Conservation (phyloP, 192 early-diverging fungal species). For the Spizellomyces punctatus region DNA sequence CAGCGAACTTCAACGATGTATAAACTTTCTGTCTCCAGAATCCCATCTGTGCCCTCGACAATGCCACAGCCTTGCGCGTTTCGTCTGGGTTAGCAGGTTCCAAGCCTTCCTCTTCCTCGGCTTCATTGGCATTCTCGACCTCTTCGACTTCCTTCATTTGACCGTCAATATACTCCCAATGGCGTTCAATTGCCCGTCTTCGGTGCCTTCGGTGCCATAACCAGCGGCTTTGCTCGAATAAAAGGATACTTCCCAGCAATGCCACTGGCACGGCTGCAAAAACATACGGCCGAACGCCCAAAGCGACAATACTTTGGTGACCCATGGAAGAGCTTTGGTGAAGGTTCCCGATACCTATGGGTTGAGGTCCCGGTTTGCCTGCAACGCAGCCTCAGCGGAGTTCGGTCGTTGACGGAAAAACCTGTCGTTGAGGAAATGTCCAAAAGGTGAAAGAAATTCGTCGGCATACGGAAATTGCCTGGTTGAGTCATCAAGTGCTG, state of each 20-base stretch:
- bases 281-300: neutral
- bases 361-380: neutral
- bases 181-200: slow-evolving; percentile 18
- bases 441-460: too few relatives aligned
- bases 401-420: too few relatives aligned
- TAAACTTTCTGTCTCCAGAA: slow-evolving; percentile 35
- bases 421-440: too few relatives aligned
- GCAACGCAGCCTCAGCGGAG: too few relatives aligned
- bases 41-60: neutral
- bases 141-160: slow-evolving; percentile 17
- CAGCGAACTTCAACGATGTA: slow-evolving; percentile 39
- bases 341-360: neutral
- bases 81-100: slow-evolving; percentile 23
- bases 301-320: neutral
- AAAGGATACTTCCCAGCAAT: slow-evolving; percentile 15
- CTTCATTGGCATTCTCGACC: slow-evolving; percentile 8
- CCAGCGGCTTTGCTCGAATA: slow-evolving; percentile 39
- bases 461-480: too few relatives aligned
- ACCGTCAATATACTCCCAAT: slow-evolving; percentile 30
- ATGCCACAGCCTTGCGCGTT: slow-evolving; percentile 16
- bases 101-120: slow-evolving; percentile 24
- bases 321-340: neutral
- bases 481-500: too few relatives aligned
- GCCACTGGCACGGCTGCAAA: slow-evolving; percentile 6
- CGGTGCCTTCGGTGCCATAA: slow-evolving; percentile 31